phyloP scores from a whole-genome alignment of 108 stramenopile species.

The Mediolabrus comicus region DNA sequence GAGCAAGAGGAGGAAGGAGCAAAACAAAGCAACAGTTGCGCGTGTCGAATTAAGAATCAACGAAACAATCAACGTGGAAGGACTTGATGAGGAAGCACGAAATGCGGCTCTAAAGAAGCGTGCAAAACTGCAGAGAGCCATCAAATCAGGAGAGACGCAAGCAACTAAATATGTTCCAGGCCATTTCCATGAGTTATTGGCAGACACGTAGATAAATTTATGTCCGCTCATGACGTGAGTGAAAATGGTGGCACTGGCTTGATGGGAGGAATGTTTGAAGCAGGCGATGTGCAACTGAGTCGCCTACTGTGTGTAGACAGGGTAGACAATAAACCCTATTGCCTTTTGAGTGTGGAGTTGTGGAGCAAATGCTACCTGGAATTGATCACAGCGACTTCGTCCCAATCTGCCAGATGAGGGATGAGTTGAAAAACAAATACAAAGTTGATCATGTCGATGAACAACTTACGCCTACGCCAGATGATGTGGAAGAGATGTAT shows the following conservation, averaged over 20 bases:
- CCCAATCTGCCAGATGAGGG: not conserved
- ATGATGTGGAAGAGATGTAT: constrained; percentile 4
- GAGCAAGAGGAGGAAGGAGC: not conserved
- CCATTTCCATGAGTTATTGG: not conserved
- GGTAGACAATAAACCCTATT: not conserved
- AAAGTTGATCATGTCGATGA: constrained; percentile 1
- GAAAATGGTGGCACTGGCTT: not conserved
- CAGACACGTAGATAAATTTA: not conserved
- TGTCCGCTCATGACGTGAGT: not conserved
- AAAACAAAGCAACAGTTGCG: not conserved
- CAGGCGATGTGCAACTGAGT: not conserved
- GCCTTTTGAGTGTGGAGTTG: constrained; percentile 1
- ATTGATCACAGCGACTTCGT: not conserved
- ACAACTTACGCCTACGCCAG: not conserved
- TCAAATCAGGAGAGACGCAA: not conserved
- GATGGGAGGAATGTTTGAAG: not conserved
- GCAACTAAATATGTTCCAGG: not conserved
- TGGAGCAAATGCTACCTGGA: not conserved
- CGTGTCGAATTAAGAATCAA: not conserved
- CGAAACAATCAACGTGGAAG: not conserved
- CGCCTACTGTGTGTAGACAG: not conserved
- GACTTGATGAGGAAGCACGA: not conserved
- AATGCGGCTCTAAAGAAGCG: not conserved
- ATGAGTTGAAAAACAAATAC: constrained; percentile 9
- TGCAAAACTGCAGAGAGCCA: not conserved